Conservation (phyloP, 192 early-diverging fungal species). For the Coemansia sp. region DNA sequence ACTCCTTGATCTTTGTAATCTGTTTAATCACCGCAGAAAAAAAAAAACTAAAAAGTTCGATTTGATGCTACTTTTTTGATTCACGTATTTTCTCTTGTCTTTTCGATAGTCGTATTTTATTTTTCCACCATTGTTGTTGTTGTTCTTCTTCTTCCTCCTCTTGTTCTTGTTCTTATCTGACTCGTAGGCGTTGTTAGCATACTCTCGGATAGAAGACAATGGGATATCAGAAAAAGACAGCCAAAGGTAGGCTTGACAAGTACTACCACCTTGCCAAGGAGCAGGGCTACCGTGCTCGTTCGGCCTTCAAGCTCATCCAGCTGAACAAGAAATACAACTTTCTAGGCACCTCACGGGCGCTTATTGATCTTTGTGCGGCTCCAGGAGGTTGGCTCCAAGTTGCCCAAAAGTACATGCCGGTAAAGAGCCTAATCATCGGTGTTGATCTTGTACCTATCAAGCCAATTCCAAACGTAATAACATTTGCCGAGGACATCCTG, state of each 20-base stretch:
- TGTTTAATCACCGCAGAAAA: too few relatives aligned
- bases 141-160: background rate
- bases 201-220: slow-evolving; percentile 12
- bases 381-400: slow-evolving; percentile 99
- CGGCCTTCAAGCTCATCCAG: slow-evolving; percentile 99
- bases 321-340: slow-evolving; percentile 99
- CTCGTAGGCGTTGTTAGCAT: slow-evolving; percentile 1
- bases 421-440: slow-evolving; percentile 86
- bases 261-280: slow-evolving; percentile 99
- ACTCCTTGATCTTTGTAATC: too few relatives aligned
- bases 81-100: slow-evolving; percentile 3
- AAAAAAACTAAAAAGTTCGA: too few relatives aligned
- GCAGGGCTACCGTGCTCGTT: slow-evolving; percentile 97
- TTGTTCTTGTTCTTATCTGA: background rate
- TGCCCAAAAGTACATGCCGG: slow-evolving; percentile 98
- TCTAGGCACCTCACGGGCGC: slow-evolving; percentile 80
- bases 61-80: too few relatives aligned
- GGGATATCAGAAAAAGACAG: slow-evolving; percentile 66
- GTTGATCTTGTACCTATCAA: slow-evolving; percentile 96
- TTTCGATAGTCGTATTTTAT: background rate
- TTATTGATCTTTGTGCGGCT: slow-evolving; percentile 98
- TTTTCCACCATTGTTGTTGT: background rate
- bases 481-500: slow-evolving; percentile 96
- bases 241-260: slow-evolving; percentile 97
- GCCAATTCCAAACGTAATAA: slow-evolving; percentile 93